These are phyloP conservation scores for Suillus tomentosus DNA, from an alignment of 768 basidiomycete genomes.

Conservation along the genomic window DNA sequence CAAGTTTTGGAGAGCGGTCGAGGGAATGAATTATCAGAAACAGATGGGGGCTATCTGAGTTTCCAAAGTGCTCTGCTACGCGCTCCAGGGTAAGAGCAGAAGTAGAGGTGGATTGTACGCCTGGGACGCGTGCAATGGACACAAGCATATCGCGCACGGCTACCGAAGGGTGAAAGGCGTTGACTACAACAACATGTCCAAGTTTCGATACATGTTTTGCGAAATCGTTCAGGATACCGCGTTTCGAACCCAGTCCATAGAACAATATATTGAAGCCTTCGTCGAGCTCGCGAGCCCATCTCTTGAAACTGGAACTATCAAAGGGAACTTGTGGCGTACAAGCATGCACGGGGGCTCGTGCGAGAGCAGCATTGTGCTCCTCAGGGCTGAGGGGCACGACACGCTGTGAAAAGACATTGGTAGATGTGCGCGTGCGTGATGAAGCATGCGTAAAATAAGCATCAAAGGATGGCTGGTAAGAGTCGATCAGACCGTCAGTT, in stretches of 20 bases:
- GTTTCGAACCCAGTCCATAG: constrained; percentile 91
- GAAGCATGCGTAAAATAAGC: constrained; percentile 76
- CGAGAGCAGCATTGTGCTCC: constrained; percentile 49
- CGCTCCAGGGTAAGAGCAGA: constrained; percentile 52
- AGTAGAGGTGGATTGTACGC: constrained; percentile 22
- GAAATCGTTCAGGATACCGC: constrained; percentile 72
- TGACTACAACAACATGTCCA: constrained; percentile 77
- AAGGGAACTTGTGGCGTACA: constrained; percentile 22
- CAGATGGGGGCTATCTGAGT: constrained; percentile 41
- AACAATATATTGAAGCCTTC: constrained; percentile 88
- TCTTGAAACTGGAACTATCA: constrained; percentile 44
- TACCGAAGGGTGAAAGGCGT: constrained; percentile 75
- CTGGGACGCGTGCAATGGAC: constrained; percentile 50
- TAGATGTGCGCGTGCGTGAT: constrained; percentile 69
- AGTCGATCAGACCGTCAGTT: constrained; percentile 13
- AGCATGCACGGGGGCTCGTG: constrained; percentile 9
- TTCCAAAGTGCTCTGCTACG: constrained; percentile 64
- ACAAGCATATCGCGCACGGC: constrained; percentile 67
- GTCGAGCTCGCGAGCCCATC: constrained; percentile 69
- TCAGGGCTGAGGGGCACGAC: constrained; percentile 71
- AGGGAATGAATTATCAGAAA: constrained; percentile 90
- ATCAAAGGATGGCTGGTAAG: constrained; percentile 68
- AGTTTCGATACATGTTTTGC: constrained; percentile 57
- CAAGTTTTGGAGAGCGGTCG: constrained; percentile 69
- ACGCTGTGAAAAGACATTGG: constrained; percentile 75